Evolutionary conservation across 495 filamentous ascomycete genomes (phyloP), one percentile per base, ranked within the genome.

Genomic region (Trichoderma parareesei): DNA sequence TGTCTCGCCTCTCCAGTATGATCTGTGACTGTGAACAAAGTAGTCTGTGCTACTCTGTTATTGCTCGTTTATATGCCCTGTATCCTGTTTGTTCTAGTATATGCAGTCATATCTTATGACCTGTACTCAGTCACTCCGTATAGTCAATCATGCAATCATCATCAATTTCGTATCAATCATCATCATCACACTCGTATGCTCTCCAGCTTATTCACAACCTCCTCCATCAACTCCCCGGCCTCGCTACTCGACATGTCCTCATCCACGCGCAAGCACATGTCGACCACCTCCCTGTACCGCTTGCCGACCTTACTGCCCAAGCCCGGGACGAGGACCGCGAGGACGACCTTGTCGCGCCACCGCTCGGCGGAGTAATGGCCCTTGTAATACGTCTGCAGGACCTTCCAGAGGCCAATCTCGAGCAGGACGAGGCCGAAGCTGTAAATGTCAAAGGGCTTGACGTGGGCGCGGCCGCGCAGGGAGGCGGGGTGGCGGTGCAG

Each of bases 401-500:
- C 44, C 62, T 69, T 70, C 71, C 71, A 73, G 2, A 73, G 63
- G 4, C 69, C 71, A 40, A 73, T 71, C 66, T 73, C 71, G 38
- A 73, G 69, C 33, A 73, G 65, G 33, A 73, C 67, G 8, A 73
- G 67, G n/a, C 70, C 72, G 66, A 71, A 69, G 61, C 64, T 68
- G 66, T 73, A 73, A 59, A 76, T 66, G 42, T 73, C 71, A 53
- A 64, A 72, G 18, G 66, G 60, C 62, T 75, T 76, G 57, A 68
- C 64, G 63, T 73, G 74, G 10, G 60, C 64, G 55, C 38, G 33
- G 57, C 66, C 67, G n/a, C 66, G 64, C 33, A 76, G 61, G 5
- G 64, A 44, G 46, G 67, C 63, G 0, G 74, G 74, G 55, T 76
- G 74, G n/a, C 74, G 69, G 57, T 76, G 73, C 27, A 75, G 60